Conservation (phyloP, 768 basidiomycete species). For the Tephrocybe sp. region DNA sequence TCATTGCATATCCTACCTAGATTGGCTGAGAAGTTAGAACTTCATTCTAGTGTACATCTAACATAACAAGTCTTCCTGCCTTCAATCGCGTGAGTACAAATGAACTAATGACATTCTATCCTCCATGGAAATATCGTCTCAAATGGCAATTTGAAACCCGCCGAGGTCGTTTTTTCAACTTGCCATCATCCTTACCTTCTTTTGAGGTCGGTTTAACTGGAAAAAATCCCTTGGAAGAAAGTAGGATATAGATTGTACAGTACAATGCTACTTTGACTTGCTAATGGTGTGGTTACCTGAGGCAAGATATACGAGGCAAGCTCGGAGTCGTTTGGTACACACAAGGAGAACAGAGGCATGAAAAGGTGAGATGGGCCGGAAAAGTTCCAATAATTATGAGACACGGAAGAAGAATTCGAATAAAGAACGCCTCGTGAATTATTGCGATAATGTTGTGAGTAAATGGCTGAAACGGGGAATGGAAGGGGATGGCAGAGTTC, state of each 20-base stretch:
- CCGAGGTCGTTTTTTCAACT: too few relatives aligned
- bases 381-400: constrained; percentile 12
- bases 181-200: too few relatives aligned
- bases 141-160: too few relatives aligned
- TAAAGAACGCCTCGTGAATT: constrained; percentile 13
- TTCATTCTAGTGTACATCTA: too few relatives aligned
- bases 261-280: constrained; percentile 17
- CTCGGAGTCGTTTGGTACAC: constrained; percentile 7
- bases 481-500: not conserved
- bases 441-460: constrained; percentile 4
- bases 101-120: too few relatives aligned
- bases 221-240: too few relatives aligned
- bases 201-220: too few relatives aligned
- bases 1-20: too few relatives aligned
- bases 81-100: too few relatives aligned
- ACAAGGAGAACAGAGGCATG: constrained; percentile 7
- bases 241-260: constrained; percentile 21
- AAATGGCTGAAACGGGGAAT: not conserved
- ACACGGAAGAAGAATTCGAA: constrained; percentile 17
- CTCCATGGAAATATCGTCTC: too few relatives aligned
- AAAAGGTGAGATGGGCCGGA: not conserved
- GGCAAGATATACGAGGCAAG: constrained; percentile 5
- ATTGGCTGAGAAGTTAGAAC: too few relatives aligned
- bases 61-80: too few relatives aligned
- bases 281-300: constrained; percentile 1